Evolutionary conservation across 352 stramenopile species (phyloP).

Genomic region (Pythium inflatum): DNA sequence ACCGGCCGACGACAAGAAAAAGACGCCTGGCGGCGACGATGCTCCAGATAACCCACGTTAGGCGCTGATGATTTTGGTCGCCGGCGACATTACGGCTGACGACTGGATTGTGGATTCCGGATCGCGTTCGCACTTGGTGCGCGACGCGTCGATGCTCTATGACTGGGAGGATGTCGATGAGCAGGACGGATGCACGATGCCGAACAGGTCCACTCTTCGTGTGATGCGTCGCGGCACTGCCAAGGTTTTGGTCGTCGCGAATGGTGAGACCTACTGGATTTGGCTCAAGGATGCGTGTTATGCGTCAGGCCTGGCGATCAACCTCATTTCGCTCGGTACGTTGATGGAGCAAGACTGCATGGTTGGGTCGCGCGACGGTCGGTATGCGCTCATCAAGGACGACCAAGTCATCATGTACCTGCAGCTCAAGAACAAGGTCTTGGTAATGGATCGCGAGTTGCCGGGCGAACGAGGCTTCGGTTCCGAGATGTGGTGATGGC

Average conservation of each 20-base stretch:
- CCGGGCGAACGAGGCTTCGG: no score
- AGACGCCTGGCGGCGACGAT: neutral
- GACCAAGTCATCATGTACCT: conserved; percentile 1
- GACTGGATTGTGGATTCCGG: no score
- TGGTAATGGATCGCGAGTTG: conserved; percentile 14
- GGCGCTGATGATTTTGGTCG: no score
- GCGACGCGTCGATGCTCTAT: neutral
- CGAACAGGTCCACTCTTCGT: neutral
- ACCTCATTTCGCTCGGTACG: conserved; percentile 15
- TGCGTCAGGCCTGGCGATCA: neutral
- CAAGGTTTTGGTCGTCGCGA: neutral
- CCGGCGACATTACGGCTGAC: no score
- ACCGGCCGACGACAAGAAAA: neutral
- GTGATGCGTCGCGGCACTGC: neutral
- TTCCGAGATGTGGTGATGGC: conserved; percentile 6
- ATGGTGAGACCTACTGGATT: neutral
- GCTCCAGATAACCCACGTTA: no score
- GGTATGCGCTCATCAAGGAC: neutral
- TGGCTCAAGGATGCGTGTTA: neutral
- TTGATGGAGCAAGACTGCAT: conserved; percentile 6
- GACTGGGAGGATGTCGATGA: neutral
- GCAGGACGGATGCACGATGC: neutral
- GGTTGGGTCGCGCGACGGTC: neutral
- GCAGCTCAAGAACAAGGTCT: conserved; percentile 9
- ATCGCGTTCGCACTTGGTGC: no score